Percentiles rank a stretch among this genome's conserved stretches.
Conservation (phyloP, 345 rosid genomes). For the Acer campestre region DNA sequence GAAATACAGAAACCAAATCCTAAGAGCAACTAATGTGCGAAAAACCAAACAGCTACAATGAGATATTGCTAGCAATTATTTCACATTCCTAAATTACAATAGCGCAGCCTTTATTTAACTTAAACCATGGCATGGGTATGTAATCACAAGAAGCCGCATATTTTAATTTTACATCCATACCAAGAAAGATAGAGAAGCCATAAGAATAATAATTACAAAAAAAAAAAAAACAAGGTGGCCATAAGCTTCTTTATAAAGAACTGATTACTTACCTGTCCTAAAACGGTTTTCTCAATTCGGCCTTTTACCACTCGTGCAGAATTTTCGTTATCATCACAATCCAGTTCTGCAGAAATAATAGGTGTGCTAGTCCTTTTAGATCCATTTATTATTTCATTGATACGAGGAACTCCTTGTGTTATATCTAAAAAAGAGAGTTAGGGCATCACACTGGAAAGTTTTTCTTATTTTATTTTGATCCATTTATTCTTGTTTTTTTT, state of each 20-base stretch:
- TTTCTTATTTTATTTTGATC: neutral
- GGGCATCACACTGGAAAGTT: conserved; percentile 38
- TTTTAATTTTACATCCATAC: neutral
- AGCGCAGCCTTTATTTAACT: neutral
- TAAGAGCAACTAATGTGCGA: neutral
- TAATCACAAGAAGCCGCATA: neutral
- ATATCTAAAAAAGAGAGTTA: conserved; percentile 64
- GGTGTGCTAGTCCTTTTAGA: conserved; percentile 91
- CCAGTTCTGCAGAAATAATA: conserved; percentile 79
- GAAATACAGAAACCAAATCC: neutral
- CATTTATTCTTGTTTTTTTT: no score
- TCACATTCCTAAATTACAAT: neutral
- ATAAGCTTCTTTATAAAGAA: neutral
- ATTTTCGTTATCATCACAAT: conserved; percentile 49
- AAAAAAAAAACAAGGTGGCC: neutral
- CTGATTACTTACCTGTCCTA: conserved; percentile 73
- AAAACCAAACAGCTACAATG: neutral
- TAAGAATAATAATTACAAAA: neutral
- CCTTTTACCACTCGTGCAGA: conserved; percentile 73
- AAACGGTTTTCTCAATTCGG: conserved; percentile 73
- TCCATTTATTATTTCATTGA: conserved; percentile 95
- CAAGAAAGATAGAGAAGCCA: neutral
- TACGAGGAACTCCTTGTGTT: conserved; percentile 97
- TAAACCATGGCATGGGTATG: neutral
- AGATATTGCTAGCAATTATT: neutral